Base-by-base conservation (phyloP, 495 filamentous ascomycete genomes). In the Daldinia concentrica region DNA sequence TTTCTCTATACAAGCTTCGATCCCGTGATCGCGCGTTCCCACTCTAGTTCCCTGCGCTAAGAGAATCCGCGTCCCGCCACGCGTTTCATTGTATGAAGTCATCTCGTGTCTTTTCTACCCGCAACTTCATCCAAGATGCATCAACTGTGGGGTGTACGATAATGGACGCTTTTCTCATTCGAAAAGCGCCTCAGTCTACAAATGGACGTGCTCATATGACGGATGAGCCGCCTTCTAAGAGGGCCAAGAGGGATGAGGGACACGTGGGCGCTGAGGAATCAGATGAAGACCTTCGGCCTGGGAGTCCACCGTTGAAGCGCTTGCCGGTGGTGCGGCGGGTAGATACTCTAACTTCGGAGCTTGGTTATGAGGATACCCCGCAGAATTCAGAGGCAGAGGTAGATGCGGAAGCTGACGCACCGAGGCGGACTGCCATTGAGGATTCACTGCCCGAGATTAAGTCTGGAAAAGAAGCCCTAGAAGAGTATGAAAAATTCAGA, bases 361-460 rank as follows among this genome's bases (percentile, higher is more conserved):
- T 54, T 48, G 78, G 79, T 24, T 73, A 79, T 55, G 81, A 81
- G 11, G 79, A 80, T 0, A 54, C 60, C 4, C 37, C 70, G 37
- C 48, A 72, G 22, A 39, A 61, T 12, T 75, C 70, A 5, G 74
- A 74, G 19, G 43, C 48, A 19, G 32, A 34, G 9, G 32, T 9
- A 34, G 74, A 74, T 22, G 41, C 41, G 45, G 79, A 83, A 27
- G 77, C 78, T 11, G 64, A 81, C 75, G 39, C 69, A 77, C 58
- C 34, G n/a, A 76, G 77, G 58, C 80, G 81, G 68, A 96, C 93
- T 17, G 92, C 93, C 17, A 85, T 96, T 50, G 94, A 97, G 75
- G 90, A 84, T 65, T 90, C 90, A 0, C 81, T 97, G 19, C 92
- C 93, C 11, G 82, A 84, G 6, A 81, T 95, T 8, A 81, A 87